Evolutionary conservation across 2,329 filamentous ascomycete genomes (phyloP), one percentile per base, ranked within the genome.

Genomic region (Venturia carpophila): DNA sequence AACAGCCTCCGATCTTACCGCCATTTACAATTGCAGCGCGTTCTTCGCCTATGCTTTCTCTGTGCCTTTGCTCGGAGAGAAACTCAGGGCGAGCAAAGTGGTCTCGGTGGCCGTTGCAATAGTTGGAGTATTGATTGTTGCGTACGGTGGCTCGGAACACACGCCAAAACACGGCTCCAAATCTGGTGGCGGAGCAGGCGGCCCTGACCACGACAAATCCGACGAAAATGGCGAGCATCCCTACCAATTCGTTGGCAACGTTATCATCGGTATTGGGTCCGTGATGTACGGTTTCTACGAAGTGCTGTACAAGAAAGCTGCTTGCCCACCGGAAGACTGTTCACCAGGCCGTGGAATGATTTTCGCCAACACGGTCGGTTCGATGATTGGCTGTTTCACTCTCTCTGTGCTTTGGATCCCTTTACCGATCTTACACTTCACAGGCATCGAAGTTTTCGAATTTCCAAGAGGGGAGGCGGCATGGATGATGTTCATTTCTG

Each of bases 41-140:
- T 99, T 99, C 78, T 99, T 99, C 75, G 94, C 94, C 61, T 99
- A 99, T 74, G 93, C 91, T 15, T 99, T 99, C 74, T 95, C 90
- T 58, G 92, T 99, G 56, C 92, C 92, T 0, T 78, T 99, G 21
- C 81, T 99, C 2, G 87, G 90, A 66, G 94, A 99, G 75, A 91
- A 89, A 69, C 78, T 97, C 15, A 87, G 91, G 27, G 78, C 88
- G 45, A 91, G 91, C 77, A 99, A 99, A 79, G 87, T 92, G 37
- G 74, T 95, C 62, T 90, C 93, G 4, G 94, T 99, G 1, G 82
- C 85, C 13, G 84, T 99, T 47, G 94, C 94, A 64, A 95, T 97
- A 67, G 78, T 86, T 0, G 94, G 94, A 61, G 94, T 99, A 21
- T 82, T 99, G 43, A 83, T 97, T n/a, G 92, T 99, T 27, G 94